A percentile compares a stretch with the other conserved stretches of the same genome.
These are phyloP conservation scores for Paramecium pentaurelia DNA, from an alignment of 73 alveolate genomes.

Conservation along the genomic window DNA sequence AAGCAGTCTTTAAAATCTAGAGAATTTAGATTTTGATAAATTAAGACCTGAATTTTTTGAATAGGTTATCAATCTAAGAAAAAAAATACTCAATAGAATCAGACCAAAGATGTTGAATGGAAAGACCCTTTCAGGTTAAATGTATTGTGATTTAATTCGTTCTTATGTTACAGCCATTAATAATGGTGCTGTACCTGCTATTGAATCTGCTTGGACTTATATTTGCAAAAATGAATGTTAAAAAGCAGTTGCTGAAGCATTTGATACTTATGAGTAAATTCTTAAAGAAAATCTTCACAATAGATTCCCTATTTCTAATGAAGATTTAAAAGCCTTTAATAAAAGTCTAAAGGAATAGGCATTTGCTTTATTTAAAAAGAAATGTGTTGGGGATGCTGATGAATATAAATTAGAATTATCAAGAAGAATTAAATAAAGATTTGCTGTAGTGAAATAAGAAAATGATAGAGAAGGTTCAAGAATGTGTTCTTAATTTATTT, in stretches of 20 bases:
- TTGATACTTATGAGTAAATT: conserved; percentile 61
- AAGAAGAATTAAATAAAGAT: conserved; percentile 66
- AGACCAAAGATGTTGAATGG: conserved; percentile 89
- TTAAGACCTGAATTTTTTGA: conserved; percentile 95
- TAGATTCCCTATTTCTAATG: conserved; percentile 62
- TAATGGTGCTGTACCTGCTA: conserved; percentile 83
- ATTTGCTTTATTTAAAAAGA: conserved; percentile 65
- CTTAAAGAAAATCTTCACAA: conserved; percentile 50
- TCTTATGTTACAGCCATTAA: conserved; percentile 80
- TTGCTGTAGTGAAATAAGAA: conserved; percentile 63
- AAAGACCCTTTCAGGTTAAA: conserved; percentile 82
- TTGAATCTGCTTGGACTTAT: conserved; percentile 76
- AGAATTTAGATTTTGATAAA: conserved; percentile 79
- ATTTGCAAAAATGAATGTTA: conserved; percentile 80
- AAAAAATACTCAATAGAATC: conserved; percentile 82
- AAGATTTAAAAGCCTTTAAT: conserved; percentile 69
- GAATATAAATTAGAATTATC: conserved; percentile 67
- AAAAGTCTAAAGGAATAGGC: conserved; percentile 74
- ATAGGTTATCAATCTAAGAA: conserved; percentile 80
- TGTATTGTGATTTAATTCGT: conserved; percentile 74
- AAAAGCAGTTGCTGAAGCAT: conserved; percentile 69
- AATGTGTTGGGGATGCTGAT: conserved; percentile 72
- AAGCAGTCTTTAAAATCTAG: conserved; percentile 78
- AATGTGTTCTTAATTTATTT: conserved; percentile 66
- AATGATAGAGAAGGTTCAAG: conserved; percentile 78